Base-by-base conservation (phyloP, 805 yeast species). In the Pichia eremophila region DNA sequence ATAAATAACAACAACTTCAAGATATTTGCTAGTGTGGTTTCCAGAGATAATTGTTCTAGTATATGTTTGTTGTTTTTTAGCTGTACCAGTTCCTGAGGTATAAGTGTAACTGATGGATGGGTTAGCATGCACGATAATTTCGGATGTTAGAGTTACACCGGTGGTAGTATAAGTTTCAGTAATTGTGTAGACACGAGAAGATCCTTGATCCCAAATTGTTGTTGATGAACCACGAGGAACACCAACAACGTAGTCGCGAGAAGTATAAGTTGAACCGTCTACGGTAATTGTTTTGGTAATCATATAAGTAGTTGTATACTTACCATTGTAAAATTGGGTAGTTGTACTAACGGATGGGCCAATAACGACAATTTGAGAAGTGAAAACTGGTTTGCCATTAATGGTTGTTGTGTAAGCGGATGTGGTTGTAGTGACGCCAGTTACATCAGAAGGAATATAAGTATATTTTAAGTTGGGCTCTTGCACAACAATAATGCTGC, bases 291-390 rank as follows among this genome's bases (percentile, higher is more conserved):
- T 27, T 15, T 7, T 8, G 15, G 44, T 40, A 5, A 18, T n/a
- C 36, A 40, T 29, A 28, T n/a, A 42, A 18, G 44, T 42, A 10
- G 44, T 18, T 4, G 39, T 42, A 15, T 34, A 22, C 2, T 29
- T n/a, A 43, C 47, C 43, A 19, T 39, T 40, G 17, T 39, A 22
- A 32, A 31, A 45, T n/a, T 12, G 14, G 29, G 44, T 40, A n/a
- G 18, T 5, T 6, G 48, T 40, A 19, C 29, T 14, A 41, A 46
- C 44, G 12, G 44, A 36, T n/a, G 48, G 48, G n/a, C 48, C 48
- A 41, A 25, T 29, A 17, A 46, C 44, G 28, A 46, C 41, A 41
- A 46, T 41, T 19, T 22, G 29, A 8, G 48, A 40, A 18, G 48
- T 40, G 9, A 3, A 15, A 10, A 36, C n/a, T 14, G 31, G 15